phyloP scores from a whole-genome alignment of 1,139 yeast genomes.

The Saccharomyces hybrid region DNA sequence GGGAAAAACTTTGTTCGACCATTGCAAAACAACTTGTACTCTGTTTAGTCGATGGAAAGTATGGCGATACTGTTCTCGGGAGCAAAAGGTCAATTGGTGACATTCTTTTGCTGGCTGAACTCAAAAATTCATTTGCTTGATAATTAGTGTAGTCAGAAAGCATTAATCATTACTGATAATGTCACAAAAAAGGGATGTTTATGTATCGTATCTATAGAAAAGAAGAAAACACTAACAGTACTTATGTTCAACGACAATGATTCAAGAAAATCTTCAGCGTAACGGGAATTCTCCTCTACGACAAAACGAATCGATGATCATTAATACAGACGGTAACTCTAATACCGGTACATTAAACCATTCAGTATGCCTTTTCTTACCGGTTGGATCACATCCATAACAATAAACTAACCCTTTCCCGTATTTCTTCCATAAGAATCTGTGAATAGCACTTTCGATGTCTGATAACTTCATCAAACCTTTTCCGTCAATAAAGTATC shows the following conservation, averaged over 20 bases:
- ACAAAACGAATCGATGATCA: slow-evolving; percentile 21
- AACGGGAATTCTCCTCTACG: slow-evolving; percentile 2
- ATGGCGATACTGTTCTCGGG: slow-evolving; percentile 5
- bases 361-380: slow-evolving; percentile 23
- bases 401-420: slow-evolving; percentile 29
- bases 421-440: slow-evolving; percentile 24
- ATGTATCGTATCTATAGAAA: too few species aligned
- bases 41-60: slow-evolving; percentile 1
- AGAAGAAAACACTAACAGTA: not conserved
- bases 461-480: slow-evolving; percentile 13
- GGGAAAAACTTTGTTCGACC: slow-evolving; percentile 5
- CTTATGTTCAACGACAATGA: not conserved
- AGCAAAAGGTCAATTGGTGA: slow-evolving; percentile 7
- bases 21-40: slow-evolving; percentile 2
- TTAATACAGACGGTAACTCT: slow-evolving; percentile 19
- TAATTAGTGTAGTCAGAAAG: not conserved
- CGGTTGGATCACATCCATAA: slow-evolving; percentile 23
- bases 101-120: slow-evolving; percentile 5
- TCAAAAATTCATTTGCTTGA: slow-evolving; percentile 2
- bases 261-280: too few species aligned
- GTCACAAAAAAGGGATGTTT: not conserved
- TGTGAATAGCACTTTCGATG: slow-evolving; percentile 23
- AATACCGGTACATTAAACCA: slow-evolving; percentile 27
- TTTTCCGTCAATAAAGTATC: slow-evolving; percentile 19
- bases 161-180: too few species aligned